These are phyloP conservation scores for Monosporascus sp. DNA, from an alignment of 2,329 filamentous ascomycete species.

Conservation along the genomic window DNA sequence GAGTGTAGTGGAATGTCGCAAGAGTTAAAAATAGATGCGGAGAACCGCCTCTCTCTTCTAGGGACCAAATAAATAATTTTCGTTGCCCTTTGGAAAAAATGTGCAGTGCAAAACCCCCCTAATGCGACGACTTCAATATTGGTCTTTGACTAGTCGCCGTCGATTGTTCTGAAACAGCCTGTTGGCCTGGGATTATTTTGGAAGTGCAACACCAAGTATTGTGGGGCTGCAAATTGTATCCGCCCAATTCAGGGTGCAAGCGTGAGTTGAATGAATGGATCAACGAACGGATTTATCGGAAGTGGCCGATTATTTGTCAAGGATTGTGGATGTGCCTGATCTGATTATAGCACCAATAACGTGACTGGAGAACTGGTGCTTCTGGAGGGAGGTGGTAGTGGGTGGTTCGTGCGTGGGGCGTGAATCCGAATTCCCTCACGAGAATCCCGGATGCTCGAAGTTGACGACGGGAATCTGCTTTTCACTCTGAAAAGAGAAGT, in stretches of 20 bases:
- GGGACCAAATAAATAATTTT: no score
- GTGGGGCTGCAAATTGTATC: not conserved
- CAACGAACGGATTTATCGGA: not conserved
- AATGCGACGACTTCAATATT: not conserved
- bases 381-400: not conserved
- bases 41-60: no score
- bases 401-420: conserved; percentile 20
- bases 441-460: conserved; percentile 13
- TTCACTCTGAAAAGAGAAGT: conserved; percentile 10
- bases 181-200: not conserved
- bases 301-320: not conserved
- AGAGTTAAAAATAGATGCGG: no score
- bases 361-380: conserved; percentile 3
- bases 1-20: no score
- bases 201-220: not conserved
- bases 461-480: conserved; percentile 8
- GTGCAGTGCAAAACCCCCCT: not conserved
- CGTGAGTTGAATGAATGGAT: not conserved
- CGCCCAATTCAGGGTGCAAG: not conserved
- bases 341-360: not conserved
- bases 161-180: not conserved
- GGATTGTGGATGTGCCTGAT: not conserved
- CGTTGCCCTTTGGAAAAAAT: no score
- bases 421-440: conserved; percentile 26
- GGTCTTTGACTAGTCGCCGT: not conserved